Evolutionary conservation across 2,329 filamentous ascomycete genomes (phyloP), one percentile per base, ranked within the genome.

Genomic region (Fusarium nelsonii): DNA sequence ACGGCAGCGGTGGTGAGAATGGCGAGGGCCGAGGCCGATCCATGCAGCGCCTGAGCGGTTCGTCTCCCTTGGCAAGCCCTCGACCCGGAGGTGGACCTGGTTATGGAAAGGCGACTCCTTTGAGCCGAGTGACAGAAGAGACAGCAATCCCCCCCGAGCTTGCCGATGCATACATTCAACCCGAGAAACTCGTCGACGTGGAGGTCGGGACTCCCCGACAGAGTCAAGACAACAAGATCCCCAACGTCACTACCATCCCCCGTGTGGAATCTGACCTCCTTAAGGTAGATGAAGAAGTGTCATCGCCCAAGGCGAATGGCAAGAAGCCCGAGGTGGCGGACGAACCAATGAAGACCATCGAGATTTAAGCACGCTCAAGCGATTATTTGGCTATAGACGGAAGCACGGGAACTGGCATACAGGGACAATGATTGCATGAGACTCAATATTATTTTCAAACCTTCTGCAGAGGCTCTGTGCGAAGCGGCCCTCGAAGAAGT

Each of bases 51-150:
- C 86, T 91, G 28, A 89, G 84, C 71, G 87, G 85, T 61, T 88
- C 88, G 52, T 90, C 89, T 28, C 88, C 89, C 4, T 83, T 86
- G 66, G 82, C 83, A 11, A 92, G 89, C 71, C 89, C 91, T 20
- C 84, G 88, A 61, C 87, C 90, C 33, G 48, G 48, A 18, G 48
- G 16, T 3, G 59, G 61, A 10, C 33, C 61, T 20, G 85, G 87
- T 14, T 88, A 86, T 65, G 87, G 88, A 70, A 90, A 93, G 74
- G 85, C 68, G 15, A 92, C 90, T 71, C 91, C 92, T 16, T 82
- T 95, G 59, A 90, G 91, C 50, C 85, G 90, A 67, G 92, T 95
- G 15, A 87, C 90, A 1, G 92, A 95, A 79, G 92, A 95, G 77
- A 74, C 79, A 11, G 73, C 78, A 28, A 77, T 81, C 45, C 80